Percentiles rank a stretch among this genome's conserved stretches.
phyloP scores from a whole-genome alignment of 2,329 filamentous ascomycete genomes.

The Didymella exigua region DNA sequence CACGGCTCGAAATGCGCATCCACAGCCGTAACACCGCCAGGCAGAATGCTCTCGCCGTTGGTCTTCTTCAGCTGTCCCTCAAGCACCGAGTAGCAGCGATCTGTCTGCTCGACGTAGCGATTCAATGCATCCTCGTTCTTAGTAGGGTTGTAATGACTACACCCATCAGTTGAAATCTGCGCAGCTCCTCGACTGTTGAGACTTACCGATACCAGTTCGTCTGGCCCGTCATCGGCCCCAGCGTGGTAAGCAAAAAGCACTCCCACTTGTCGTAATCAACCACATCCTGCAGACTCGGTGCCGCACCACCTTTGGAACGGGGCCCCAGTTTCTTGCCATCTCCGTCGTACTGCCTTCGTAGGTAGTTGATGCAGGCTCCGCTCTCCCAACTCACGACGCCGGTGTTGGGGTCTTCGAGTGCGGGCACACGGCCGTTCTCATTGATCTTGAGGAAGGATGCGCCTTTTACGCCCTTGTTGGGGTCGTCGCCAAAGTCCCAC shows the following conservation, averaged over 20 bases:
- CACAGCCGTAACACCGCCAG: conserved; percentile 8
- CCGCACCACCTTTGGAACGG: neutral
- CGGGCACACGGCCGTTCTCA: conserved; percentile 51
- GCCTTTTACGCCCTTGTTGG: conserved; percentile 21
- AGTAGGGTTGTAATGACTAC: conserved; percentile 7
- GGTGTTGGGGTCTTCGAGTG: conserved; percentile 54
- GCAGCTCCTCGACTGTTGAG: neutral
- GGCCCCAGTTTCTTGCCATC: conserved; percentile 7
- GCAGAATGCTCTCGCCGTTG: conserved; percentile 5
- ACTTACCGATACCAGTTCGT: conserved; percentile 13
- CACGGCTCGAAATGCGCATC: conserved; percentile 16
- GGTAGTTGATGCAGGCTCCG: conserved; percentile 12
- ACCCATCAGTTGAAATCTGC: neutral
- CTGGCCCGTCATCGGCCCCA: conserved; percentile 16
- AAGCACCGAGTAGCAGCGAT: conserved; percentile 8
- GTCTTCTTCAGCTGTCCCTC: conserved; percentile 15
- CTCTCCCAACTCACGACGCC: conserved; percentile 23
- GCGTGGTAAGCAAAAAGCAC: conserved; percentile 11
- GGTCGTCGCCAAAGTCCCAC: conserved; percentile 50
- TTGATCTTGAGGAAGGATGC: conserved; percentile 45
- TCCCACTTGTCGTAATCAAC: conserved; percentile 17
- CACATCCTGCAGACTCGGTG: neutral
- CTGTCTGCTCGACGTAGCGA: conserved; percentile 14
- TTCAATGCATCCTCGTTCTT: conserved; percentile 15
- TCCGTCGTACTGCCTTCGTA: conserved; percentile 5